These are phyloP conservation scores for Agapanthus africanus DNA, from an alignment of 106 monocot species.

Conservation along the genomic window DNA sequence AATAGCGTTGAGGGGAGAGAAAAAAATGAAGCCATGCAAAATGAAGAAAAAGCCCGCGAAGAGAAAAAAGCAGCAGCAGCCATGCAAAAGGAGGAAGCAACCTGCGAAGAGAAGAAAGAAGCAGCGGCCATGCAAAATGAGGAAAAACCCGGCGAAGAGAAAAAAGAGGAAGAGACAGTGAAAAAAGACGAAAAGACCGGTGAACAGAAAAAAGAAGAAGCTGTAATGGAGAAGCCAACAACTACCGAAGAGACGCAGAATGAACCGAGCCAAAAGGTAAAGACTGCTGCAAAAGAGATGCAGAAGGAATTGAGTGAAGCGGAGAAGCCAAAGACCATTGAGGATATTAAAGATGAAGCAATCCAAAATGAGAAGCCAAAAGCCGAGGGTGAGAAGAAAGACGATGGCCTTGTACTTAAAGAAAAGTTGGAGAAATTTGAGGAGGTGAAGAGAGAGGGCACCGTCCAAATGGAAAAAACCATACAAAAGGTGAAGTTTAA, in stretches of 20 bases:
- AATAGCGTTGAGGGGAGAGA: neutral
- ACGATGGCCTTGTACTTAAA: neutral
- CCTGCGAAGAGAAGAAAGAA: too few species aligned
- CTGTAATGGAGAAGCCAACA: neutral
- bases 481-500: neutral
- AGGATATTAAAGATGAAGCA: neutral
- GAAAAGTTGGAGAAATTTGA: neutral
- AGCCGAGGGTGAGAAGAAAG: neutral
- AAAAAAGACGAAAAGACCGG: neutral
- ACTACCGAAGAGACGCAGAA: neutral
- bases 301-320: neutral
- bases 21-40: neutral
- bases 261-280: neutral
- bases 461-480: neutral
- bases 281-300: neutral
- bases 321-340: neutral
- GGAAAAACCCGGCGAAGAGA: too few species aligned
- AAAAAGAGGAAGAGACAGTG: too few species aligned
- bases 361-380: neutral
- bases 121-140: neutral
- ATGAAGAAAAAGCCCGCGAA: too few species aligned
- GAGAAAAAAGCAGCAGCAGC: too few species aligned
- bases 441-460: neutral
- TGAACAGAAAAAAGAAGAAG: slow-evolving; percentile 7
- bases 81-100: too few species aligned